Evolutionary conservation across 345 rosid species (phyloP), one percentile per base, ranked within the genome.

Genomic region (Gossypium herbaceum): DNA sequence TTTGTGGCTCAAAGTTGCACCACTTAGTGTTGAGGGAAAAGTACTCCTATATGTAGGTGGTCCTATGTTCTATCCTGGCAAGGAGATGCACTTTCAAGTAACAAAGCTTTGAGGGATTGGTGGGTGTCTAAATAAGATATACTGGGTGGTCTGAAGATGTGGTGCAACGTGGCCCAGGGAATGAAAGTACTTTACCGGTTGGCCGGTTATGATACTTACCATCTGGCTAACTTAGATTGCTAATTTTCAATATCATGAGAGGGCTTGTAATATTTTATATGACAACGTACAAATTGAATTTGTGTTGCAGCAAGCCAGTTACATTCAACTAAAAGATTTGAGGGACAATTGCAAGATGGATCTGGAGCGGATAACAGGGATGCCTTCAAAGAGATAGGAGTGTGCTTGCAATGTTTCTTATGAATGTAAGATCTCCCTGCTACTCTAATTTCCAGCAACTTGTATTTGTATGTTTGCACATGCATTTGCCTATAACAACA

Each of bases 271-370:
- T 29, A 19, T 73, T 41, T 19, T 56, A 51, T 56, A 39, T 72
- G 44, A 59, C 76, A 50, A 69, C 52, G 7, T 27, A 16, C 51
- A 56, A 62, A 72, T 73, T 44, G 63, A 54, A 58, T 68, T 48
- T 72, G 39, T 60, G 60, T 78, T 63, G 81, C 93, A 91, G 98
- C 89, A 92, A 85, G 78, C 82, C 20, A 80, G 82, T 63, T 87
- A 81, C 78, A 65, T 48, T 34, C 48, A 82, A 34, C 81, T 92
- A 80, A 86, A 78, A 79, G 90, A 92, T 71, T 68, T 89, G 82
- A 87, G 94, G 78, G 92, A 89, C 78, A 83, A 85, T 65, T 85
- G 97, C 91, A 88, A 86, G 89, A 81, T 76, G 75, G 95, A 89
- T 81, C 79, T 89, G 16, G 95, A 85, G 86, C 83, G 75, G 72